phyloP scores from a whole-genome alignment of 2,329 filamentous ascomycete genomes.

The Basipetospora chlamydospora region DNA sequence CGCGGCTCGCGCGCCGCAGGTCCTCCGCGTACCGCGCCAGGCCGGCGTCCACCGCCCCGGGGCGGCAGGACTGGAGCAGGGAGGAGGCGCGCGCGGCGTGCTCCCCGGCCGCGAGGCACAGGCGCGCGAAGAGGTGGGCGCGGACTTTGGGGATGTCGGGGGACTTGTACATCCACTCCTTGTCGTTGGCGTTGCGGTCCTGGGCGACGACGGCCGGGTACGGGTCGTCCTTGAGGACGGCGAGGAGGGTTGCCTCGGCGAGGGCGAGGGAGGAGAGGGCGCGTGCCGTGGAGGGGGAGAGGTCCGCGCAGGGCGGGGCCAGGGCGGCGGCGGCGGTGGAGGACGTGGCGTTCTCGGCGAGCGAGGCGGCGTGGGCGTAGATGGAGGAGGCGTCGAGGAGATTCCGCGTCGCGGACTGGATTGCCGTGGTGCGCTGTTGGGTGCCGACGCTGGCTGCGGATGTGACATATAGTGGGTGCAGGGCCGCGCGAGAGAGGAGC shows the following conservation, averaged over 20 bases:
- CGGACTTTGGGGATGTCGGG: constrained; percentile 81
- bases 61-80: constrained; percentile 24
- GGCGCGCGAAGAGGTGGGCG: constrained; percentile 70
- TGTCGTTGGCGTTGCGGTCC: constrained; percentile 66
- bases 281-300: constrained; percentile 35
- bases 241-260: constrained; percentile 79
- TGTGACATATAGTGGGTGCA: constrained; percentile 60
- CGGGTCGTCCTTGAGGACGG: constrained; percentile 86
- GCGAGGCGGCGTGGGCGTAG: constrained; percentile 54
- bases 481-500: constrained; percentile 53
- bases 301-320: constrained; percentile 33
- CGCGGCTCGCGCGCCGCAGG: constrained; percentile 58
- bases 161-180: constrained; percentile 92
- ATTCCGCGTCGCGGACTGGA: constrained; percentile 61
- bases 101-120: constrained; percentile 78
- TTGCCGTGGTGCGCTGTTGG: constrained; percentile 54
- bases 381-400: constrained; percentile 67
- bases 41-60: constrained; percentile 44
- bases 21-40: constrained; percentile 64
- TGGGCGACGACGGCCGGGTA: constrained; percentile 75
- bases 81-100: constrained; percentile 63
- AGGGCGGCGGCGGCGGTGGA: constrained; percentile 9
- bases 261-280: constrained; percentile 54
- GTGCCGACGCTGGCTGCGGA: constrained; percentile 42
- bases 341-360: constrained; percentile 32